phyloP scores from a whole-genome alignment of 495 filamentous ascomycete species.

The Trypethelium eluteriae region DNA sequence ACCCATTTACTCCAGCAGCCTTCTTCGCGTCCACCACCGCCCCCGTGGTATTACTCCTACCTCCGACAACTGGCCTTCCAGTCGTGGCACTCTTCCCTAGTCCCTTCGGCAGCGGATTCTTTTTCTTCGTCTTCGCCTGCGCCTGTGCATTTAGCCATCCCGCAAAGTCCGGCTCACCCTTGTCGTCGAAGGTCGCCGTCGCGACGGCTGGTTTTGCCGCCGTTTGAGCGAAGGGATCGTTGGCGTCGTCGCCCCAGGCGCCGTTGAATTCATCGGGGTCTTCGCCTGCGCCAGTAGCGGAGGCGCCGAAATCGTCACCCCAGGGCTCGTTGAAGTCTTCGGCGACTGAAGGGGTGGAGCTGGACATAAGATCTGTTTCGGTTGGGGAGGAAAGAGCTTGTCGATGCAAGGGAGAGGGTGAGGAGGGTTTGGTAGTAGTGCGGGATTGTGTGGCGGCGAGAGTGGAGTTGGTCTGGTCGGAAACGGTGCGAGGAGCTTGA shows the following conservation, averaged over 20 bases:
- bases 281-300: slow-evolving; percentile 11
- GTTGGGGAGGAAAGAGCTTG: slow-evolving; percentile 10
- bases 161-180: slow-evolving; percentile 85
- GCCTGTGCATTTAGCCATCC: slow-evolving; percentile 84
- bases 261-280: slow-evolving; percentile 35
- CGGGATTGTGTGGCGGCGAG: neutral
- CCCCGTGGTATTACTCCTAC: slow-evolving; percentile 34
- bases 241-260: slow-evolving; percentile 34
- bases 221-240: slow-evolving; percentile 17
- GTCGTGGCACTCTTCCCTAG: slow-evolving; percentile 47
- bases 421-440: neutral
- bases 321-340: slow-evolving; percentile 46
- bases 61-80: slow-evolving; percentile 16
- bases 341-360: slow-evolving; percentile 22
- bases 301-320: slow-evolving; percentile 29
- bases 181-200: slow-evolving; percentile 62
- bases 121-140: slow-evolving; percentile 53
- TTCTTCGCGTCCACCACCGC: slow-evolving; percentile 25
- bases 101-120: slow-evolving; percentile 70
- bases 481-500: neutral
- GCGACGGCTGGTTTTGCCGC: slow-evolving; percentile 31
- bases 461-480: neutral
- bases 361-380: slow-evolving; percentile 7
- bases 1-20: no score
- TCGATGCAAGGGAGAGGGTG: slow-evolving; percentile 4